Evolutionary conservation across 2,329 filamentous ascomycete genomes (phyloP).

Genomic region (Phyllosticta citriasiana): DNA sequence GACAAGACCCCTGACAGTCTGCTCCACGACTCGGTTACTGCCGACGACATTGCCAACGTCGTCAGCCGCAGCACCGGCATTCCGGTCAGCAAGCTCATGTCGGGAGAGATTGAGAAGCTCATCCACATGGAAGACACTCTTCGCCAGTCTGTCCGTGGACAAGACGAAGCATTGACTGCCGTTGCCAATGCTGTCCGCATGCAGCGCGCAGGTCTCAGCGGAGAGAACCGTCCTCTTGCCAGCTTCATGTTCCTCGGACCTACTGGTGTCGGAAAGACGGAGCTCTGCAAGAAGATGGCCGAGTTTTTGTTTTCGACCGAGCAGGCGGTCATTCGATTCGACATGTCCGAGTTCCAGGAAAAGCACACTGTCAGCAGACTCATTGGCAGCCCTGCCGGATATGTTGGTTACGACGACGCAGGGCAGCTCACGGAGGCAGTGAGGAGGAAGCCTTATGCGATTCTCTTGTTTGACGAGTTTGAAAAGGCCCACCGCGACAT

Average conservation of each 20-base stretch:
- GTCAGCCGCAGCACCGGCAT: conserved; percentile 89
- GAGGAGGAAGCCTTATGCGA: conserved; percentile 86
- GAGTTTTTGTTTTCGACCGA: conserved; percentile 89
- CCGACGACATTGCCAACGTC: conserved; percentile 87
- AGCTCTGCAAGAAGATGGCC: conserved; percentile 93
- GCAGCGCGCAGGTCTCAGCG: conserved; percentile 83
- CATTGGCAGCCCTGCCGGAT: conserved; percentile 87
- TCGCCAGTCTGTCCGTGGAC: conserved; percentile 73
- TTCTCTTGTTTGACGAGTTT: conserved; percentile 92
- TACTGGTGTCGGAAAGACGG: conserved; percentile 94
- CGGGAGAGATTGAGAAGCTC: conserved; percentile 87
- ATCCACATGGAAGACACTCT: conserved; percentile 92
- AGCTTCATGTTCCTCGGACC: conserved; percentile 98
- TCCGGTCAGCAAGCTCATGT: conserved; percentile 82
- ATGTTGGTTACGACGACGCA: conserved; percentile 93
- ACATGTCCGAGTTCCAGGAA: conserved; percentile 97
- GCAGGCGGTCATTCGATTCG: conserved; percentile 81
- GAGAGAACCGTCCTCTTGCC: conserved; percentile 82
- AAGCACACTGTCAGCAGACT: conserved; percentile 91
- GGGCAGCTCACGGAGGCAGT: conserved; percentile 95
- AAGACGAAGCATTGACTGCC: conserved; percentile 85
- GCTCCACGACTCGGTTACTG: conserved; percentile 88
- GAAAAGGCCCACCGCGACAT: conserved; percentile 97
- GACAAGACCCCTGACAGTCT: conserved; percentile 43
- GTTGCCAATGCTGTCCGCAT: conserved; percentile 90